Conservation (phyloP, 768 basidiomycete genomes). For the Chiua virens region DNA sequence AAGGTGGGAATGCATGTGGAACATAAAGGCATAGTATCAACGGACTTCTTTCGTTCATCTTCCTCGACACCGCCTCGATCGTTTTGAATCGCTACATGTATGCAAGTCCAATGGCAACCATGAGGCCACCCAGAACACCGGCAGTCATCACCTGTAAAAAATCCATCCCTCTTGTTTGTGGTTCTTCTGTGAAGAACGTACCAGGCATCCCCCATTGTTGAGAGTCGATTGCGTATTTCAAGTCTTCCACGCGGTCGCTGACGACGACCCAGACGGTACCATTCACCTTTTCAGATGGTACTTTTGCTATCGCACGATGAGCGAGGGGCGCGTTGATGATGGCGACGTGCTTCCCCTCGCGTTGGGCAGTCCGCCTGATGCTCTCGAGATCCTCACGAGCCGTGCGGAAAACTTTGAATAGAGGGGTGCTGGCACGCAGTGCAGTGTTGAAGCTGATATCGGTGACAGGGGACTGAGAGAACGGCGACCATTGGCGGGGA, state of each 20-base stretch:
- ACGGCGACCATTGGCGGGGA: conserved; percentile 26
- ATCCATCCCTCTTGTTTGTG: conserved; percentile 15
- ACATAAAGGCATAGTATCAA: conserved; percentile 10
- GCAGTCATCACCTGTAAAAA: conserved; percentile 35
- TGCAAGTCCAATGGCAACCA: conserved; percentile 30
- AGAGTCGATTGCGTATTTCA: conserved; percentile 32
- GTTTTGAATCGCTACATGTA: conserved; percentile 32
- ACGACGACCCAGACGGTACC: conserved; percentile 32
- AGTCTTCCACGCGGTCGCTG: conserved; percentile 33
- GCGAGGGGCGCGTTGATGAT: conserved; percentile 25
- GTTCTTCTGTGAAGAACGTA: conserved; percentile 22
- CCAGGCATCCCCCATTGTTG: conserved; percentile 35
- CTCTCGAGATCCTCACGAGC: conserved; percentile 27
- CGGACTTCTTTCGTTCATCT: not conserved
- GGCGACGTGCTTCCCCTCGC: conserved; percentile 33
- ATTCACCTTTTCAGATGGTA: conserved; percentile 15
- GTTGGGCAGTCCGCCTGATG: conserved; percentile 26
- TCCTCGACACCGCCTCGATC: not conserved
- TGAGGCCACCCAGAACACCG: conserved; percentile 33
- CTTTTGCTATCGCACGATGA: conserved; percentile 21
- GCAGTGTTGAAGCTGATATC: conserved; percentile 27
- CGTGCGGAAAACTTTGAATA: conserved; percentile 35
- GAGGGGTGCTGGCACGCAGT: conserved; percentile 30
- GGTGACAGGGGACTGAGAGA: conserved; percentile 24
- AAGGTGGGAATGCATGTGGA: conserved; percentile 11